Base-by-base conservation (phyloP, 1,284 basidiomycete genomes). In the Ganoderma sinense region DNA sequence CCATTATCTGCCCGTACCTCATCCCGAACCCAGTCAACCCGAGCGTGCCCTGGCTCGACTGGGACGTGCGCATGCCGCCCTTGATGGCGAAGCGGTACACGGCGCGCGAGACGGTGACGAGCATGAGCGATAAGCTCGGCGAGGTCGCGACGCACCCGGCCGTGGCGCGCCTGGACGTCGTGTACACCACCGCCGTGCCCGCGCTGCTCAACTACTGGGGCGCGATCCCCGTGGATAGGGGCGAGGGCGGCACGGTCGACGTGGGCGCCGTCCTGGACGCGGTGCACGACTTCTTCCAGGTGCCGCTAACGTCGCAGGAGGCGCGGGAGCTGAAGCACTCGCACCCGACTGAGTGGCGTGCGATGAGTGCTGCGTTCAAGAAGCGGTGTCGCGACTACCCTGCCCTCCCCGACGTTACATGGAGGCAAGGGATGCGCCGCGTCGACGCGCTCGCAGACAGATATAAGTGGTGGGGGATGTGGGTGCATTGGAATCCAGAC, bases 51-150 rank as follows among this genome's bases (percentile, higher is more conserved):
- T 69, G 76, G 58, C 73, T 84, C 41, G 60, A 76, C 20, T 85
- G 83, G 83, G 82, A 84, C 69, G 60, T 84, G 41, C 75, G 80
- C 6, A 77, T 78, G 45, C 75, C 77, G 45, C 82, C 83, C 0
- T 67, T 74, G 8, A 78, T 74, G 0, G 81, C 82, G 1, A 79
- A 75, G 73, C 78, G 79, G 29, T 69, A 82, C 55, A 82, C 82
- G 0, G 72, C 80, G 0, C 74, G 79, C 7, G 75, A 78, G 39
- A 71, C 76, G 26, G 68, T 83, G 66, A 61, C 7, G 26, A 23
- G 39, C 58, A 14, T 51, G 62, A 33, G 7, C 41, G 39, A 40
- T 58, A 29, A 76, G 36, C 73, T 78, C 71, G 66, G 43, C 2
- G 55, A 80, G n/a, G 26, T 71, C 7, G 75, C 78, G 64, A 80